Evolutionary conservation across 2,329 filamentous ascomycete genomes (phyloP).

Genomic region (Penicillium sumatraense): DNA sequence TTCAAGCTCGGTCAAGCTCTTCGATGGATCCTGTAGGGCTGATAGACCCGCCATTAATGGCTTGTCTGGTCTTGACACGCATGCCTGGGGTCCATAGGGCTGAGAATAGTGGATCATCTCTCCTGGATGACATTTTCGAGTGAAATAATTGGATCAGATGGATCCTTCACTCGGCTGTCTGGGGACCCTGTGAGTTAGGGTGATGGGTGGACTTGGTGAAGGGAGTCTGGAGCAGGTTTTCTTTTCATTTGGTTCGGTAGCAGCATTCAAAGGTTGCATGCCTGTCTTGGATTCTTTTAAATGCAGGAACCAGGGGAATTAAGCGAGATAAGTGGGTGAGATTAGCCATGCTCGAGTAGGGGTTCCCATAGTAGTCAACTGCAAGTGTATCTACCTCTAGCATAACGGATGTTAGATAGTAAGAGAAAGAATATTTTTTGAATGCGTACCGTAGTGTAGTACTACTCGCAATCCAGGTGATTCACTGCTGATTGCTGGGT

Average conservation of each 20-base stretch:
- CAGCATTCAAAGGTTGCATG: no score
- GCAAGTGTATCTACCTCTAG: no score
- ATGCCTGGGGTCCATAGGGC: slow-evolving; percentile 9
- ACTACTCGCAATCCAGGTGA: no score
- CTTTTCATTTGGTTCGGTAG: neutral
- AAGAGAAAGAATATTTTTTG: no score
- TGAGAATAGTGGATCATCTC: slow-evolving; percentile 7
- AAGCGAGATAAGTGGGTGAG: no score
- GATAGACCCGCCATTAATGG: neutral
- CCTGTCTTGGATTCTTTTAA: neutral
- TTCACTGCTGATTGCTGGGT: no score
- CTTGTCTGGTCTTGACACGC: neutral
- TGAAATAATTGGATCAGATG: slow-evolving; percentile 1
- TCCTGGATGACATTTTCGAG: neutral
- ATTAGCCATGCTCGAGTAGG: no score
- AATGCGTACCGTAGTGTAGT: no score
- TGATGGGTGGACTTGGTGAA: no score
- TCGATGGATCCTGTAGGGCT: slow-evolving; percentile 6
- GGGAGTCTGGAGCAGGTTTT: neutral
- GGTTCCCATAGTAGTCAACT: no score
- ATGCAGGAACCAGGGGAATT: neutral
- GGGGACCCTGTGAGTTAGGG: slow-evolving; percentile 16
- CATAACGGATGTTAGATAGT: no score
- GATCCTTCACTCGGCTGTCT: slow-evolving; percentile 6
- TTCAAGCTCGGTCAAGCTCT: no score